Evolutionary conservation across 2,329 filamentous ascomycete genomes (phyloP).

Genomic region (Cryphonectria nitschkei): DNA sequence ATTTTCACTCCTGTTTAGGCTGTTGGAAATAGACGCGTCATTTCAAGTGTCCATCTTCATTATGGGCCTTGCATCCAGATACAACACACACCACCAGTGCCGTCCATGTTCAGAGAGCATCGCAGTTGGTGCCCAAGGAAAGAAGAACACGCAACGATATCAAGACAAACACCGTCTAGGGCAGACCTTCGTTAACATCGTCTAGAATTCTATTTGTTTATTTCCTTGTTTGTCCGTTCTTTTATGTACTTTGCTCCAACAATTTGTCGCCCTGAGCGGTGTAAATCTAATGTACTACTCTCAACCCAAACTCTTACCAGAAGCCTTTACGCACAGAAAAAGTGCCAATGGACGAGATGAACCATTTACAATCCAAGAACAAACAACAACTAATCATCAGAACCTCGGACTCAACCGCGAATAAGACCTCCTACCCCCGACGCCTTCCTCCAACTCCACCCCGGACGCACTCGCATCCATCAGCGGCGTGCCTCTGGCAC

Average conservation of each 20-base stretch:
- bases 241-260: neutral
- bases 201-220: neutral
- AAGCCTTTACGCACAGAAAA: no score
- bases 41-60: neutral
- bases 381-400: neutral
- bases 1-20: neutral
- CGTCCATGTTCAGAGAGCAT: neutral
- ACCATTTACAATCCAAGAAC: no score
- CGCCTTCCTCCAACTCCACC: constrained; percentile 3
- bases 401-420: neutral
- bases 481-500: neutral
- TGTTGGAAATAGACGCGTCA: constrained; percentile 1
- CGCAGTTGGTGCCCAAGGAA: neutral
- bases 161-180: neutral
- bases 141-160: neutral
- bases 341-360: no score
- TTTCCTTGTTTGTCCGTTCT: neutral
- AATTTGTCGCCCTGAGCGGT: no score
- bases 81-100: neutral
- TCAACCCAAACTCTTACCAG: no score
- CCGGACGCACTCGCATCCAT: neutral
- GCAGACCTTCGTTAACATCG: neutral
- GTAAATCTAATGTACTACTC: no score
- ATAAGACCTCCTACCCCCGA: neutral
- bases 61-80: neutral